These are phyloP conservation scores for Cryptosporidium sp. DNA, from an alignment of 169 alveolate genomes.

Conservation along the genomic window DNA sequence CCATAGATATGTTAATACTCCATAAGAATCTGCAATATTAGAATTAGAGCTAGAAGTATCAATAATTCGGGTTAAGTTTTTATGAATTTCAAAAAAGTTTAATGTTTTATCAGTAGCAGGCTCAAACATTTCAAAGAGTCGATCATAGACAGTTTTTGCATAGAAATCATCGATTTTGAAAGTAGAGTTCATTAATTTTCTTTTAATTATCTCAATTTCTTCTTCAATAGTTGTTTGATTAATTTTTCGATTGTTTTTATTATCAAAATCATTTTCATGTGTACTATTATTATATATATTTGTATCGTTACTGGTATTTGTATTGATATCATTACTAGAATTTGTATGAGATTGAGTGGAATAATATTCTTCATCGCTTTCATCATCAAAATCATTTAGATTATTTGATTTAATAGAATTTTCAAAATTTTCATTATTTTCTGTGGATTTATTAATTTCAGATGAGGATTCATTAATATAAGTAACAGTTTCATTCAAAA, in stretches of 20 bases:
- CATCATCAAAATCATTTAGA: conserved; percentile 48
- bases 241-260: too few species aligned
- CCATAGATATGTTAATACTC: conserved; percentile 85
- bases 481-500: background rate
- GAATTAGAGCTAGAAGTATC: conserved; percentile 18
- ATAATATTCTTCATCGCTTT: conserved; percentile 17
- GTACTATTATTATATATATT: background rate
- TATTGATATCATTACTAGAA: background rate
- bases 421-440: too few species aligned
- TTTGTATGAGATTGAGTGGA: background rate
- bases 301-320: background rate
- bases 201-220: conserved; percentile 12
- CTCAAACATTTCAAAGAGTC: conserved; percentile 49
- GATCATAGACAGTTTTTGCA: conserved; percentile 24
- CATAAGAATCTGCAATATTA: conserved; percentile 56
- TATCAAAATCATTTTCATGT: background rate
- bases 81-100: conserved; percentile 33
- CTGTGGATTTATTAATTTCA: background rate
- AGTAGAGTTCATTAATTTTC: background rate
- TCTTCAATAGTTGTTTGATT: background rate
- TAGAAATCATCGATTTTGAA: conserved; percentile 30
- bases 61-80: conserved; percentile 21
- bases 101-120: conserved; percentile 49
- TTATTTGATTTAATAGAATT: background rate
- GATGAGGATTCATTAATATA: background rate